Evolutionary conservation across 371 early-diverging fungal species (phyloP).

Genomic region (Apophysomyces ossiformis): DNA sequence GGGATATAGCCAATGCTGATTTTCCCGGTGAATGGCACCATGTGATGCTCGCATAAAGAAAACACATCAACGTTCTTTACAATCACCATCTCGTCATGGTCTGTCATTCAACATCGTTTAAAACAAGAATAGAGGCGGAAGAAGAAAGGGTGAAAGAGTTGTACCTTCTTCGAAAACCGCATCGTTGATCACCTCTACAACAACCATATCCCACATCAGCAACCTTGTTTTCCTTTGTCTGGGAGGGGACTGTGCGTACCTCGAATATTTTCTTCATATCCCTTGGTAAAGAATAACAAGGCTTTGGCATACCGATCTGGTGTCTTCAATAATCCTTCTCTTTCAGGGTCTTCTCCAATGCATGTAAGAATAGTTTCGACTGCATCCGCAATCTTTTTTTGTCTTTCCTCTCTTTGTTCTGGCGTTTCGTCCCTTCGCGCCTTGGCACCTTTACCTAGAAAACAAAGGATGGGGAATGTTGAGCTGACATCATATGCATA

Average conservation of each 20-base stretch:
- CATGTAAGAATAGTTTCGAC: conserved; percentile 89
- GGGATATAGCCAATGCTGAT: conserved; percentile 97
- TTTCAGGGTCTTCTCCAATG: conserved; percentile 94
- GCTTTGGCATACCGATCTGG: conserved; percentile 98
- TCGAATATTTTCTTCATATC: conserved; percentile 88
- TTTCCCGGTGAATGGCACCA: conserved; percentile 98
- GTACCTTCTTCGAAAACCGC: conserved; percentile 96
- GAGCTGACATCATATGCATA: not conserved
- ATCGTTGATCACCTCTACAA: conserved; percentile 80
- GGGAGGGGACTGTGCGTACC: conserved; percentile 44
- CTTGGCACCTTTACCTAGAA: conserved; percentile 68
- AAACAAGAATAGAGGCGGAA: not conserved
- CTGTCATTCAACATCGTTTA: conserved; percentile 44
- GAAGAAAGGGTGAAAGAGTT: not conserved
- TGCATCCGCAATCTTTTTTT: conserved; percentile 81
- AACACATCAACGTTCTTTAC: conserved; percentile 95
- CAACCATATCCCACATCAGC: not conserved
- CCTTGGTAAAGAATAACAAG: conserved; percentile 95
- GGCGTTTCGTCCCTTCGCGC: conserved; percentile 78
- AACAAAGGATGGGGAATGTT: not conserved
- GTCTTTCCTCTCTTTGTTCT: conserved; percentile 68
- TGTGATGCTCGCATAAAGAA: conserved; percentile 97
- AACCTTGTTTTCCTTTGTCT: not conserved
- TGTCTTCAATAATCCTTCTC: conserved; percentile 95
- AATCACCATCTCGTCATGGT: conserved; percentile 98